A percentile compares a stretch with the other conserved stretches of the same genome.
phyloP scores from a whole-genome alignment of 306 rosid genomes.

The Urtica urens region DNA sequence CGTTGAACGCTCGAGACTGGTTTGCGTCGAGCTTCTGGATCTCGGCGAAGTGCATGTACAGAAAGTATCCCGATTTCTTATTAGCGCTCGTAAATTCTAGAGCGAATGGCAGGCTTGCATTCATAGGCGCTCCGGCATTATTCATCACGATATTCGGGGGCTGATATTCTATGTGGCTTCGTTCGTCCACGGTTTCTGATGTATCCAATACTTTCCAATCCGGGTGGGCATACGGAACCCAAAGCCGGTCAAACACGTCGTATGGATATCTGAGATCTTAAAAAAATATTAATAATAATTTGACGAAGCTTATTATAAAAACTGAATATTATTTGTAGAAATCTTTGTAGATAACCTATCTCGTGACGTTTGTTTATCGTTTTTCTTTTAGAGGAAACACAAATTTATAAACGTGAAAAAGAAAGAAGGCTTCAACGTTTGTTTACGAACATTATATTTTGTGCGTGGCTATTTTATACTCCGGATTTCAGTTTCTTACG shows the following conservation, averaged over 20 bases:
- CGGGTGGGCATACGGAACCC: slow-evolving; percentile 12
- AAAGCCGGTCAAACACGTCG: slow-evolving; percentile 34
- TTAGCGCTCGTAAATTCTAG: not conserved
- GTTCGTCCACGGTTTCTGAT: not conserved
- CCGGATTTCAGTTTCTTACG: no score
- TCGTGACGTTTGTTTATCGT: no score
- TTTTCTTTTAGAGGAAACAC: no score
- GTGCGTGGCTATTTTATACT: no score
- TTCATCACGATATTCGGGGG: slow-evolving; percentile 28
- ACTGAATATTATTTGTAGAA: no score
- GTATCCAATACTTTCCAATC: slow-evolving; percentile 11
- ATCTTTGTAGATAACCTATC: no score
- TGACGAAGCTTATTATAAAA: no score
- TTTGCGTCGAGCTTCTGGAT: slow-evolving; percentile 14
- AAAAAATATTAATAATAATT: no score
- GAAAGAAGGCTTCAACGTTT: no score
- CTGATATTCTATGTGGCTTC: not conserved
- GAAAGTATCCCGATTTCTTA: not conserved
- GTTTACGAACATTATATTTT: no score
- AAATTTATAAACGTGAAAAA: no score
- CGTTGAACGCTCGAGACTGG: slow-evolving; percentile 11
- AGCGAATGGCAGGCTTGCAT: slow-evolving; percentile 3
- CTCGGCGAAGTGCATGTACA: slow-evolving; percentile 22
- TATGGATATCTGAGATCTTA: slow-evolving; percentile 19
- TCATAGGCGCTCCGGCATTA: slow-evolving; percentile 20